Evolutionary conservation across 495 filamentous ascomycete species (phyloP).

Genomic region (Penicillium paxilli): DNA sequence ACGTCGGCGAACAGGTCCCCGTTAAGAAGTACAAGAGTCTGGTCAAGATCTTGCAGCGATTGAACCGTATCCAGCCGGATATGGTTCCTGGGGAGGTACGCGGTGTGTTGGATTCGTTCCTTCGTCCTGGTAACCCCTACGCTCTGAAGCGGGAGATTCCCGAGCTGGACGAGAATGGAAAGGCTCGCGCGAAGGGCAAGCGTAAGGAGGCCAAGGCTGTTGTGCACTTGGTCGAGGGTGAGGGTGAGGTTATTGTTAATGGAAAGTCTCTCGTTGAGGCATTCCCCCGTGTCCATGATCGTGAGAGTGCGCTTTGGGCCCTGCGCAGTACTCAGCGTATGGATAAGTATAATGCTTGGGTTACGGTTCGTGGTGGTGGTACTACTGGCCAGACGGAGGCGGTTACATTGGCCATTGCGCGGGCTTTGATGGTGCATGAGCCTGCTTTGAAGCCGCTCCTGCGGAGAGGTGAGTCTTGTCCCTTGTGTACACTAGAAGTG

Average conservation of each 20-base stretch:
- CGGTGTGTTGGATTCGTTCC: constrained; percentile 64
- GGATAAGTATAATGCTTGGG: constrained; percentile 98
- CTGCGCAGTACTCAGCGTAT: constrained; percentile 77
- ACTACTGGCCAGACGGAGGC: constrained; percentile 95
- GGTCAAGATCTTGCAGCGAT: constrained; percentile 68
- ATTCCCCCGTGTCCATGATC: constrained; percentile 88
- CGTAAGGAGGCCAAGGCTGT: constrained; percentile 83
- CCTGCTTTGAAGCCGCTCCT: constrained; percentile 84
- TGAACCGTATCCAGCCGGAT: constrained; percentile 83
- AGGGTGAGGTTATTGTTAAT: constrained; percentile 87
- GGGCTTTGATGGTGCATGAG: constrained; percentile 86
- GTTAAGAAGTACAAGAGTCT: constrained; percentile 77
- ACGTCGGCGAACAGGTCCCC: constrained; percentile 74
- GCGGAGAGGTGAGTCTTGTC: constrained; percentile 73
- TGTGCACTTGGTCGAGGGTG: constrained; percentile 86
- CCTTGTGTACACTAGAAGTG: no score
- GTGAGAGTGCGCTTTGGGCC: constrained; percentile 92
- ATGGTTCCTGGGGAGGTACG: constrained; percentile 70
- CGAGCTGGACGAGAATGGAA: constrained; percentile 69
- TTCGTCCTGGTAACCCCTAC: constrained; percentile 71
- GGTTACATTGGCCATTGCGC: constrained; percentile 86
- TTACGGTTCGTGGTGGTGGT: constrained; percentile 77
- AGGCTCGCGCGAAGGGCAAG: constrained; percentile 74
- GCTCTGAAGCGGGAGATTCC: constrained; percentile 55
- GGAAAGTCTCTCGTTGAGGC: constrained; percentile 74